Base-by-base conservation (phyloP, 2,329 filamentous ascomycete species). In the Amphichorda felina region DNA sequence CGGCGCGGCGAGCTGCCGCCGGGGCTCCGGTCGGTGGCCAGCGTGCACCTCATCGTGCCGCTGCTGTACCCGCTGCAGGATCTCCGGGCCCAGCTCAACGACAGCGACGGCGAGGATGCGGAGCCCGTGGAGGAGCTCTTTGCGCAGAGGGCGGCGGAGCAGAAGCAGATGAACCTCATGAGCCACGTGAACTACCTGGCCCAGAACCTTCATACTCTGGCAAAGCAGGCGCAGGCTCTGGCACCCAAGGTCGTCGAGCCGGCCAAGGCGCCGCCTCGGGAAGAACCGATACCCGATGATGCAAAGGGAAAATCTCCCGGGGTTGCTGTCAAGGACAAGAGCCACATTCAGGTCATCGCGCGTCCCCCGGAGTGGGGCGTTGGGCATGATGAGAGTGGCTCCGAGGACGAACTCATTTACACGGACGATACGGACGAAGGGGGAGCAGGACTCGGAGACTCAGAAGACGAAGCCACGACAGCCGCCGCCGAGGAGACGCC, bases 281-380 rank as follows among this genome's bases (percentile, higher is more conserved):
- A 19, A 24, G 28, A 33, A 10, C 15, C 26, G n/a, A 21, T 5
- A 10, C 14, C 34, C 9, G 35, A 45, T 13, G 22, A 33, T n/a
- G 22, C 31, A 18, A 29, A 39, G 24, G 27, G 33, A 10, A 41
- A 40, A 4, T 38, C 45, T 4, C 29, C 43, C 2, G 13, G 34
- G 22, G 24, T 42, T 7, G 40, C 40, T 13, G 50, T 51, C 8
- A 59, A 63, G 31, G 75, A 73, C 19, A 72, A 68, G 38, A 67
- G 68, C 24, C 83, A 89, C 48, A 60, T 91, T 33, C 71, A 79
- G 40, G 60, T 82, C 39, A 84, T 91, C 36, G 72, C 81, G 9
- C 68, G 83, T 7, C 85, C 85, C 8, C 81, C 82, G 0, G 85
- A 93, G 54, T 93, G 85, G 85, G 56, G 56, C 19, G 50, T 61